Evolutionary conservation across 805 yeast species (phyloP), one percentile per base, ranked within the genome.

Genomic region (Torulaspora franciscae): DNA sequence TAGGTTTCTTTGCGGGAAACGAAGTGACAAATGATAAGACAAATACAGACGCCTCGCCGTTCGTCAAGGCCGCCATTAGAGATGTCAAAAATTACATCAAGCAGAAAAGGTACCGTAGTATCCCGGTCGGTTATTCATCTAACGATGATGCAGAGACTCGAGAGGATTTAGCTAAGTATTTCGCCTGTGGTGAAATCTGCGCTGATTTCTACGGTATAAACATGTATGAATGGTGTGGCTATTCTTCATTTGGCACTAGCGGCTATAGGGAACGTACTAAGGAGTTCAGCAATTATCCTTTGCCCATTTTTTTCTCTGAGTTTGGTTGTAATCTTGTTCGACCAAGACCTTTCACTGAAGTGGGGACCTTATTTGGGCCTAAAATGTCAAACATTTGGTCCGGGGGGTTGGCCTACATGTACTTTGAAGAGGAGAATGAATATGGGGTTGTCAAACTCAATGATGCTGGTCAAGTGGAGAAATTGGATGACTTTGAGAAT

Each of bases 1-100:
- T 91, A 51, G 99, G 98, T 2, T 90, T 87, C 76, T 90, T 91
- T 68, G 98, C 98, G 24, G 99, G 98, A 50, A 93, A 93, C 68
- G 99, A 91, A 75, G 98, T 93, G 43, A 80, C 91, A 48, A 91
- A 90, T 67, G 88, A 86, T 61, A 69, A 68, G 35, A 70, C 88
- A 39, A 90, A 87, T 67, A 85, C 97, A 10, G 83, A 80, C 55
- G 86, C 97, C 26, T 89, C 97, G 24, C 88, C 97, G 1, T 91
- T 81, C 67, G 95, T 93, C 46, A 93, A 91, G 74, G 96, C 98
- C 25, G 96, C 98, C 13, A 76, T 93, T 50, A 83, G 99, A 68
- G 99, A 91, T 65, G 76, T 77, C 61, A 90, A 86, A 69, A 59
- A 73, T 13, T 89, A 93, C 69, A 85, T 93, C 56, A 66, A 71